Conservation (phyloP, 2,329 filamentous ascomycete species). For the Aspergillus ruber region DNA sequence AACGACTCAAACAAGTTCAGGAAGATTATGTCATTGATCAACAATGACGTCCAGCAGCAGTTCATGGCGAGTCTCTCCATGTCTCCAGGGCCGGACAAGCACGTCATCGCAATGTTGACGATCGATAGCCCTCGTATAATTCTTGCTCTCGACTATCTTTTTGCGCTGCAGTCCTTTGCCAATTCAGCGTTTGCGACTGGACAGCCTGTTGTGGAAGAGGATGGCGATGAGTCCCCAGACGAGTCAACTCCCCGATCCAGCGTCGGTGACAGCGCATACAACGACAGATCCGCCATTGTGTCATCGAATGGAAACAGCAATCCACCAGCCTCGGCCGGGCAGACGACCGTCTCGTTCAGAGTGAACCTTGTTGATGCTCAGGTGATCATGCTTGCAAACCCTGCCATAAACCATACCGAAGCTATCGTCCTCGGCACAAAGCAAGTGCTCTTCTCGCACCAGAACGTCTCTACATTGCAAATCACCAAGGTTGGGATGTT, state of each 20-base stretch:
- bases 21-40: constrained; percentile 96
- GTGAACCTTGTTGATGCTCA: constrained; percentile 95
- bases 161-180: constrained; percentile 79
- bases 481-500: constrained; percentile 97
- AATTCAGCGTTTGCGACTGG: constrained; percentile 58
- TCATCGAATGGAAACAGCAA: constrained; percentile 20
- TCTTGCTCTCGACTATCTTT: constrained; percentile 91
- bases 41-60: constrained; percentile 85
- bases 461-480: constrained; percentile 89
- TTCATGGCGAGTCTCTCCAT: constrained; percentile 97
- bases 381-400: constrained; percentile 92
- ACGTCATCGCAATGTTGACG: constrained; percentile 82
- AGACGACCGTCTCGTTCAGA: constrained; percentile 76
- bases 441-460: constrained; percentile 84
- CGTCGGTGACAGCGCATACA: constrained; percentile 16
- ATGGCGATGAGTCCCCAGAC: constrained; percentile 30
- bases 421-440: constrained; percentile 93
- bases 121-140: constrained; percentile 93
- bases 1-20: constrained; percentile 91
- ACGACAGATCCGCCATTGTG: constrained; percentile 16
- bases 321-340: constrained; percentile 33
- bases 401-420: constrained; percentile 80
- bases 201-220: constrained; percentile 36
- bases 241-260: constrained; percentile 32
- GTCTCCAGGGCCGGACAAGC: constrained; percentile 72